Base-by-base conservation (phyloP, 2,329 filamentous ascomycete species). In the Xylaria sp. region DNA sequence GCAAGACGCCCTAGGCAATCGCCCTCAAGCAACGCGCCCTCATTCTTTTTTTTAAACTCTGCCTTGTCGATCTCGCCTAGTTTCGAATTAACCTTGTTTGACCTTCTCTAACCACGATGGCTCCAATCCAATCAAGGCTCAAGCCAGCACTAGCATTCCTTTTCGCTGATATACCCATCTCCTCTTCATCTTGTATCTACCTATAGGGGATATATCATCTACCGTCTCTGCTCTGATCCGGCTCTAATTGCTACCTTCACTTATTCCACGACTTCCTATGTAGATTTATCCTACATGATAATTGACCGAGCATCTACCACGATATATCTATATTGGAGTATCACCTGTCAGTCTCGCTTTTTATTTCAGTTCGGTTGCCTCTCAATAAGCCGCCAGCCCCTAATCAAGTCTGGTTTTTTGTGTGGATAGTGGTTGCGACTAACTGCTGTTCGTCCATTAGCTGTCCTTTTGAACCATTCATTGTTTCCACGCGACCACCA, bases 191-290 rank as follows among this genome's bases (percentile, higher is more conserved):
- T 48, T 39, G n/a, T 65, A 15, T 48, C 23, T 65, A 55, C 55
- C 28, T 68, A 52, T 48, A n/a, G 18, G 36, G 18, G 59, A n/a
- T 25, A 28, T 56, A 56, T 57, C 25, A 52, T 64, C 57, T 28
- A 9, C 7, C 2, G 13, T 46, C 23, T 36, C 12, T 34, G n/a
- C 39, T 43, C 5, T 20, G 7, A 8, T 18, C 20, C 45, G 4
- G 20, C 15, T n/a, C 34, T 52, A 28, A 52, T 34, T 52, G 30
- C 30, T 34, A 32, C 41, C 18, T 18, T 48, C 46, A 20, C 39
- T 7, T 20, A 32, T 36, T 15, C 13, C 5, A 39, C 30, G 7
- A 7, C 34, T 10, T 50, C 41, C 45, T 55, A 23, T 36, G 50
- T 60, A 34, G 15, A 50, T 46, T 59, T 25, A 13, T 43, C 57